Base-by-base conservation (phyloP, 805 yeast species). In the Starmerella floris region DNA sequence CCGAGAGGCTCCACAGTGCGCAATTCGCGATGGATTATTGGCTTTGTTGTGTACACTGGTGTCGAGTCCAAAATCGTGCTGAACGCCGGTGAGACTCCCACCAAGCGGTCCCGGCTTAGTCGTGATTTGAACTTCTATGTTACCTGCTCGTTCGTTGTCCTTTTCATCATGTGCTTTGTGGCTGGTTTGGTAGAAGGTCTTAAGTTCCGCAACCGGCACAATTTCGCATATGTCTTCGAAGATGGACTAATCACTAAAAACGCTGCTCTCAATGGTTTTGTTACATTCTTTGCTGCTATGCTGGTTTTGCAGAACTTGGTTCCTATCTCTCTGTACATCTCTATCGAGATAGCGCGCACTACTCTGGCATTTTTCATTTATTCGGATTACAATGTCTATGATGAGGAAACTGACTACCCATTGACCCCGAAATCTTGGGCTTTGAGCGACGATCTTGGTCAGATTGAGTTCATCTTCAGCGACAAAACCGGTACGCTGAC, bases 401-500 rank as follows among this genome's bases (percentile, higher is more conserved):
- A 80, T 53, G 76, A 69, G 40, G 68, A 61, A 42, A 62, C 79
- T 37, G 85, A 82, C 59, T 78, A 73, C 55, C 85, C 88, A 0
- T 79, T 88, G 58, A 70, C 76, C 1, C 88, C 93, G 2, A 79
- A 80, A 53, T 72, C 87, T 1, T 81, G 93, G 93, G 76, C 76
- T 48, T 77, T 81, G 35, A 77, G 85, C 5, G 93, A 81, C 61
- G 93, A 81, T 59, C 67, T 81, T 49, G 93, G 93, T 17, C 93
- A 81, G 58, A 77, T 81, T 46, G 91, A 81, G 59, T 81, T 79
- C 56, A 71, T 81, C 33, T 81, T 81, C 60, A 76, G 84, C 57
- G 93, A 81, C 63, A 81, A 81, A 59, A 81, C 93, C 0, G 93
- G 93, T 30, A 81, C 93, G 0, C 65, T 81, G 53, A 81, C 93